Evolutionary conservation across 768 basidiomycete genomes (phyloP), one percentile per base, ranked within the genome.

Genomic region (Mrakia gelida): DNA sequence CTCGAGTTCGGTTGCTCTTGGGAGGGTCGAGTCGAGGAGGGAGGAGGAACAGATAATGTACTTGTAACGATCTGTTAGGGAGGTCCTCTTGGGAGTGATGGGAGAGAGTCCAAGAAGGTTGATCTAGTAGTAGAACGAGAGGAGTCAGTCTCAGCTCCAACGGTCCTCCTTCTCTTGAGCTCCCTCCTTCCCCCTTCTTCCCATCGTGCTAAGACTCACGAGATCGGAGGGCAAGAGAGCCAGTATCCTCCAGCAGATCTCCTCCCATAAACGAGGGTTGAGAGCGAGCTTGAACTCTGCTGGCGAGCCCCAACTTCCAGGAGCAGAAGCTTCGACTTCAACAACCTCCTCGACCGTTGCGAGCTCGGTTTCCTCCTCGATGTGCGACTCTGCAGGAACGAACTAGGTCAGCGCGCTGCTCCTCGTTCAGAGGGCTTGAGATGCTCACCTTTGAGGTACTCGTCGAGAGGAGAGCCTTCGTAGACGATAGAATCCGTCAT

Each of bases 1-100:
- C n/a, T 52, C 61, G 56, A 30, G 38, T 9, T 72, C 59, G 15
- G 70, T 77, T n/a, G 76, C 68, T 38, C 70, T 52, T 4, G 76
- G 71, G 1, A 77, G 70, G 10, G 68, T 45, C 5, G 76, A 59
- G 26, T 77, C 76, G 59, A 77, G 76, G 32, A 77, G 70, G 38
- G 70, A 45, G 41, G 76, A 77, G 43, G 76, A 77, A 38, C 67
- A 56, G 2, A 76, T 52, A 23, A 67, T 16, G 68, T 76, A 71
- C 6, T 56, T 49, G 34, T 54, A 68, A 8, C 54, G 67, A 30
- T 63, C 49, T 18, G 32, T 67, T 23, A 67, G 23, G 11, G 72
- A 56, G 7, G 59, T 41, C 72, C 59, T 30, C 30, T 41, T 41
- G 34, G 54, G 56, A 8, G 56, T 21, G 34, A 41, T 28, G 54